phyloP scores from a whole-genome alignment of 2,329 filamentous ascomycete genomes.

The Boeremia exigua region DNA sequence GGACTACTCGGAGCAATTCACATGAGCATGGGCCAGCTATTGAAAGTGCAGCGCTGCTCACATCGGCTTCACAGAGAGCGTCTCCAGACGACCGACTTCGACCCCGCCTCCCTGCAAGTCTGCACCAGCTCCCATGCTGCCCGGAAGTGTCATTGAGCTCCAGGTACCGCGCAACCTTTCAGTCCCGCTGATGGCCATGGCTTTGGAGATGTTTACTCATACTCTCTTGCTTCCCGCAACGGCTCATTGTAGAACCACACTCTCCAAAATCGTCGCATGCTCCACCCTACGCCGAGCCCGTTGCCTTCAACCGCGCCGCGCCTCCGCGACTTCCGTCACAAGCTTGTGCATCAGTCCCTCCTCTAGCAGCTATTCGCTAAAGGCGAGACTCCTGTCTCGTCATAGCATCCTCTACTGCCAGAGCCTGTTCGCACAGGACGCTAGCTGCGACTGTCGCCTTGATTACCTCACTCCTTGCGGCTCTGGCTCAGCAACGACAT shows the following conservation, averaged over 20 bases:
- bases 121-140: neutral
- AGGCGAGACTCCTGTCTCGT: neutral
- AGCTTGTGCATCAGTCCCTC: neutral
- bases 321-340: neutral
- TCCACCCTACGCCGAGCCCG: neutral
- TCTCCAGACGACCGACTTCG: neutral
- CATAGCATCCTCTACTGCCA: neutral
- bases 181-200: neutral
- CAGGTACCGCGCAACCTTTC: neutral
- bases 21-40: conserved; percentile 1
- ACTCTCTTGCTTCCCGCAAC: too few species aligned
- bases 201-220: neutral
- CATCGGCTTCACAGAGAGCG: neutral
- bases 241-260: neutral
- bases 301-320: neutral
- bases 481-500: neutral
- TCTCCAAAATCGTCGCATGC: neutral
- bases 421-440: neutral
- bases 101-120: neutral
- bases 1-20: neutral
- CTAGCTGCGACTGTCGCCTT: neutral
- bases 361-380: neutral
- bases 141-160: neutral
- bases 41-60: neutral
- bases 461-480: neutral